Evolutionary conservation across 441 rosid species (phyloP).

Genomic region (Cnidoscolus chayamansa): DNA sequence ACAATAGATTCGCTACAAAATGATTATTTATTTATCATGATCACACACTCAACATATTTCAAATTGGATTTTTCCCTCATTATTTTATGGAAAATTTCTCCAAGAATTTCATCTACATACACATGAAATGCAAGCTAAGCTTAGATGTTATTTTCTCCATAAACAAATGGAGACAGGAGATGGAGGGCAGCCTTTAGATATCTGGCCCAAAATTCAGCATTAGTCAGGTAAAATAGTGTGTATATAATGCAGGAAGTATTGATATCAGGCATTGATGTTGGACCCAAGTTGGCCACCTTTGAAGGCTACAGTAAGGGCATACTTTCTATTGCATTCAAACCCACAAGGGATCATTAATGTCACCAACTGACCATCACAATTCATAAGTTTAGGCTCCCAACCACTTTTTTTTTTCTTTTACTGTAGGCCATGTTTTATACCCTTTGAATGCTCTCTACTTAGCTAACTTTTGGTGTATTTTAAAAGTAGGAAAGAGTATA

Average conservation of each 20-base stretch:
- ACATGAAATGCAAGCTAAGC: neutral
- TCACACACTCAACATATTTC: constrained; percentile 1
- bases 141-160: neutral
- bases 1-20: neutral
- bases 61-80: neutral
- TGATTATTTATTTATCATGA: neutral
- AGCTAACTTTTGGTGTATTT: no score
- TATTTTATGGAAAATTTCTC: neutral
- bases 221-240: neutral
- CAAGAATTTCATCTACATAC: no score
- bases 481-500: no score
- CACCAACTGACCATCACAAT: neutral
- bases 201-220: neutral
- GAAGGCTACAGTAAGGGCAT: constrained; percentile 9
- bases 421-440: no score
- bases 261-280: neutral
- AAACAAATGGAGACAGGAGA: neutral
- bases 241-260: neutral
- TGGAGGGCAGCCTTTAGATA: neutral
- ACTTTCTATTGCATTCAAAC: constrained; percentile 4
- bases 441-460: no score
- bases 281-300: no score
- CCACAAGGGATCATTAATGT: constrained; percentile 15
- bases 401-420: constrained; percentile 10
- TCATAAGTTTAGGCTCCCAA: constrained; percentile 7